Evolutionary conservation across 768 basidiomycete species (phyloP).

Genomic region (Lyophyllum atratum): DNA sequence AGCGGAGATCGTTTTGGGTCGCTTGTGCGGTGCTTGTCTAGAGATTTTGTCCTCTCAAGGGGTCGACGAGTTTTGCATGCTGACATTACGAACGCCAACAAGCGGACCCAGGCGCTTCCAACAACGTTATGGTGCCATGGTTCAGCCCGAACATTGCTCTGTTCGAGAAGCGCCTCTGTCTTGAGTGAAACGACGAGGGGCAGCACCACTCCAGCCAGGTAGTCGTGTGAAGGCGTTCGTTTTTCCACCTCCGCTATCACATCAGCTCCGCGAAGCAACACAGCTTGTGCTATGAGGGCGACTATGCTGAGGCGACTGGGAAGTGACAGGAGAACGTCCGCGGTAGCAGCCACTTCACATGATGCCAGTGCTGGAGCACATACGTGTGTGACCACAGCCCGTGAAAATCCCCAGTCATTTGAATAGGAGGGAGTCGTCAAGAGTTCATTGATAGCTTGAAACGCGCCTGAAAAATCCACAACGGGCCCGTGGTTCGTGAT

Average conservation of each 20-base stretch:
- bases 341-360: constrained; percentile 46
- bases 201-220: constrained; percentile 64
- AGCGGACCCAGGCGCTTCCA: constrained; percentile 58
- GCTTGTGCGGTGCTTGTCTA: constrained; percentile 33
- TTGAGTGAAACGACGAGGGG: constrained; percentile 60
- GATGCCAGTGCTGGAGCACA: constrained; percentile 48
- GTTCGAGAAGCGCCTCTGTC: constrained; percentile 45
- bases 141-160: constrained; percentile 43
- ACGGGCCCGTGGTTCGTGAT: constrained; percentile 47
- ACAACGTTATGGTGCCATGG: constrained; percentile 47
- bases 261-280: constrained; percentile 53
- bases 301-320: constrained; percentile 43
- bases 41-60: constrained; percentile 48
- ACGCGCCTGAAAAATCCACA: constrained; percentile 61
- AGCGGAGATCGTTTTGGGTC: constrained; percentile 31
- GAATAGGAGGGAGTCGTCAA: constrained; percentile 46
- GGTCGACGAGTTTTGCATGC: constrained; percentile 41
- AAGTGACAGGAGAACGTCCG: constrained; percentile 39
- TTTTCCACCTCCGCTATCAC: constrained; percentile 59
- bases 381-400: constrained; percentile 45
- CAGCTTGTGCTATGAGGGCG: constrained; percentile 41
- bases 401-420: constrained; percentile 53
- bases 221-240: constrained; percentile 54
- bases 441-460: constrained; percentile 51
- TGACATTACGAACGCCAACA: constrained; percentile 59